Evolutionary conservation across 1,139 yeast genomes (phyloP), one percentile per base, ranked within the genome.

Genomic region (Sugiyamaella japonica): DNA sequence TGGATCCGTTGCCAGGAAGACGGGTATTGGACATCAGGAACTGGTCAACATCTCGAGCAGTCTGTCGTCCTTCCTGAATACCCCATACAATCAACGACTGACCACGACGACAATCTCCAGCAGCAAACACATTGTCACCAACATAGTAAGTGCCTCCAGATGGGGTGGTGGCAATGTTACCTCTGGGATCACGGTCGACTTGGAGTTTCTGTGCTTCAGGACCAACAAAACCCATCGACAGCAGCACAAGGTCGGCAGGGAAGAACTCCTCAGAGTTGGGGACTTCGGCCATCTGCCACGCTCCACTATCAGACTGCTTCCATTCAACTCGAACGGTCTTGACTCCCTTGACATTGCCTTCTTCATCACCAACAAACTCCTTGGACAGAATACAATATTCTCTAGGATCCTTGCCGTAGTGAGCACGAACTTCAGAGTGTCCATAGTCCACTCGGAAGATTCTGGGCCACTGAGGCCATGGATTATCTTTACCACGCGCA

Each of bases 401-500:
- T 76, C 99, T 88, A 57, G 99, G 99, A 73, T 93, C 99, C 73
- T 86, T 86, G 63, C 98, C 98, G 70, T 90, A 93, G 72, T 90
- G 97, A 53, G 89, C 86, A 59, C 89, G 81, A 53, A 93, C 98
- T 74, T 93, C 99, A 62, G 95, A 81, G 75, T 93, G 99, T 66
- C 99, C 99, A 69, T 93, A 93, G 76, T 93, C 99, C 58, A 93
- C 96, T 70, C 98, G 84, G 86, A 93, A 91, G 68, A 93, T 83
- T 73, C 97, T 83, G 63, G 99, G 98, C 98, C 98, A 93, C 76
- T 93, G 99, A 55, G 99, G 99, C 99, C 99, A 93, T 74, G 99
- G 99, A 74, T 93, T 93, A 75, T 93, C 97, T 75, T 85, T 87
- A 55, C 93, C 88, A 73, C 98, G 84, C 57, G 82, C 79, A 40